Conservation (phyloP, 2,329 filamentous ascomycete species). For the Diaporthe aspalathi region DNA sequence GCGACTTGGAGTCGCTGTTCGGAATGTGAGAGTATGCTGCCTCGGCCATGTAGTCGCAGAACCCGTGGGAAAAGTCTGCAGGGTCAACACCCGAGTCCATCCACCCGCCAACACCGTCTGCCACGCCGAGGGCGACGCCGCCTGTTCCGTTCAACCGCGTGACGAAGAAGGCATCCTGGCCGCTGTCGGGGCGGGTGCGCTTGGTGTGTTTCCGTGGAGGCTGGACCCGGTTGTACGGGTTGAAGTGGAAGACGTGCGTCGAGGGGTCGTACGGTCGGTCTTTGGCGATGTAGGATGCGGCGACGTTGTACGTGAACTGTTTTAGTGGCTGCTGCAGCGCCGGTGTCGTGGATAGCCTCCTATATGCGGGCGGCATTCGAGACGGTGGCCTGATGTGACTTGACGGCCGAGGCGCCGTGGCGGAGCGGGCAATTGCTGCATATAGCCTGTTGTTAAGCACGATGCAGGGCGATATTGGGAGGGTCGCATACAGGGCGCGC, state of each 20-base stretch:
- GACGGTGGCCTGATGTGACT: constrained; percentile 9
- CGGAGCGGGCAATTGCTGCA: constrained; percentile 19
- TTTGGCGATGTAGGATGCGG: constrained; percentile 81
- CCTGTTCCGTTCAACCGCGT: constrained; percentile 78
- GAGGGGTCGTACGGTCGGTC: constrained; percentile 74
- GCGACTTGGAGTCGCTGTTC: not conserved
- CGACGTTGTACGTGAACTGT: constrained; percentile 74
- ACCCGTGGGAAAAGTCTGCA: constrained; percentile 91
- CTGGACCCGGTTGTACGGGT: constrained; percentile 70
- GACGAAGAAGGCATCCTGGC: constrained; percentile 97
- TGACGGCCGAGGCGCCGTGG: constrained; percentile 1
- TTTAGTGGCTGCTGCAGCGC: constrained; percentile 56
- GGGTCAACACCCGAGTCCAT: constrained; percentile 92
- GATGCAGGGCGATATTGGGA: constrained; percentile 16
- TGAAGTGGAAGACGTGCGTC: constrained; percentile 79
- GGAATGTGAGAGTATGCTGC: constrained; percentile 70
- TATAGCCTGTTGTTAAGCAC: constrained; percentile 22
- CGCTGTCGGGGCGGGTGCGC: constrained; percentile 77
- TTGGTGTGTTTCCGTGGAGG: constrained; percentile 64
- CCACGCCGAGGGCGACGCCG: constrained; percentile 85
- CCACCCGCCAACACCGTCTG: constrained; percentile 97
- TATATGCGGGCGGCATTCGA: constrained; percentile 13
- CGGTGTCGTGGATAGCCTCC: constrained; percentile 42
- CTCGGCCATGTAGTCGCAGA: constrained; percentile 93
- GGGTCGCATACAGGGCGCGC: constrained; percentile 30